Evolutionary conservation across 176 grass and related monocot species (phyloP), one percentile per base, ranked within the genome.

Genomic region (Triticum turgidum): DNA sequence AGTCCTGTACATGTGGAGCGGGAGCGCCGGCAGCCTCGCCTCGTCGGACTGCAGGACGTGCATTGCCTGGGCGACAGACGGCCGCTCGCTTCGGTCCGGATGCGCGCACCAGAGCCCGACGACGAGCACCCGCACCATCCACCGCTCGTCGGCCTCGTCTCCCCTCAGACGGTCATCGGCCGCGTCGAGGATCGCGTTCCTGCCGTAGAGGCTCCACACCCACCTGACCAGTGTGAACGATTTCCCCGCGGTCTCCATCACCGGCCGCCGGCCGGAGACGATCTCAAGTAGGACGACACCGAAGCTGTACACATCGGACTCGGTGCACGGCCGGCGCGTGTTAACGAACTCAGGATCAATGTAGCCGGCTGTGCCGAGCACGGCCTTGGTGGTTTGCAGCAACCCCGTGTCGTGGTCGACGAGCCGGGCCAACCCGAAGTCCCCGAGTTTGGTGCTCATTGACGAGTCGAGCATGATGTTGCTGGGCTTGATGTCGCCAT

Each of bases 131-230:
- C 54, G 54, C 0, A 1, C 54, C 54, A 59, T 59, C 7, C 54
- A 38, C 21, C 30, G 14, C 41, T 77, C 54, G 0, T 59, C 7
- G 2, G 54, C 54, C 54, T 21, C 54, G 18, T 59, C 54, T 0
- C 54, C 54, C 54, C 54, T 59, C 18, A 59, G 54, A 18, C 54
- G 54, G 2, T 59, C 54, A 21, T 59, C 54, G 0, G 79, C 76
- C 0, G 86, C 90, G 15, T 88, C 86, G 29, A 78, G 15, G 77
- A 88, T 11, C 9, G 9, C 2, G 1, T 29, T 22, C 39, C 12
- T 74, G 2, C 86, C 77, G 7, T 91, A 79, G 0, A 88, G 21
- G 20, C 56, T 83, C 82, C 90, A 91, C 18, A 79, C 86, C 82
- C 86, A 91, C 18, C 69, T 52, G 2, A 54, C 54, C 54, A 58